Evolutionary conservation across 768 basidiomycete species (phyloP), one percentile per base, ranked within the genome.

Genomic region (Pholiota conissans): DNA sequence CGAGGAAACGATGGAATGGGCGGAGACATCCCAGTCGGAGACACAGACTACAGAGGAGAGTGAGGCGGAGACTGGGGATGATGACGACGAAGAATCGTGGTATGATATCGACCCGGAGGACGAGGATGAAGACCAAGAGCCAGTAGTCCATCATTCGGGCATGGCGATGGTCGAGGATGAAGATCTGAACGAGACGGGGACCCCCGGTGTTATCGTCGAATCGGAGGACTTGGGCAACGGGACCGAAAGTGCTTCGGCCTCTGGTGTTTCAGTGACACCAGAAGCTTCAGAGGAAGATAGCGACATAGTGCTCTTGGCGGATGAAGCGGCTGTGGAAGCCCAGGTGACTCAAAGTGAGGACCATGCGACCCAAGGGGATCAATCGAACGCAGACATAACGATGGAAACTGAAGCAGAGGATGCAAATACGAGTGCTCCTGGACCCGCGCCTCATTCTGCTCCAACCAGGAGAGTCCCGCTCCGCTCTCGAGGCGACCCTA

Each of bases 51-150:
- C 26, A 1, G 52, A 26, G 29, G 29, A 29, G 14, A 56, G 26
- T 14, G 51, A 30, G 7, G 45, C 37, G 9, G 47, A 28, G 35
- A 49, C 7, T 5, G 60, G 54, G 52, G 29, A 32, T 16, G 57
- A 32, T 14, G 53, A 61, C 11, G 56, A 47, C 8, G 60, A 55
- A 2, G 29, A 27, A n/a, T n/a, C n/a, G 13, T 46, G 35, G 34
- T 13, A 37, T 26, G 51, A 52, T 32, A 11, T 22, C 35, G 10
- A 5, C 5, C 13, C 37, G 51, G 35, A 39, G 9, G 51, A 39
- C 16, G 51, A 26, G 16, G 37, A 6, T 18, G 37, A 8, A 4
- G n/a, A 39, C 2, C n/a, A n/a, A n/a, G 37, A 39, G 37, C 16
- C 37, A 8, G n/a, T 39, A 18, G 37, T 39, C n/a, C 37, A 39